A percentile compares a stretch with the other conserved stretches of the same genome.
Evolutionary conservation across 805 yeast genomes (phyloP).

Genomic region (Metschnikowia cubensis): DNA sequence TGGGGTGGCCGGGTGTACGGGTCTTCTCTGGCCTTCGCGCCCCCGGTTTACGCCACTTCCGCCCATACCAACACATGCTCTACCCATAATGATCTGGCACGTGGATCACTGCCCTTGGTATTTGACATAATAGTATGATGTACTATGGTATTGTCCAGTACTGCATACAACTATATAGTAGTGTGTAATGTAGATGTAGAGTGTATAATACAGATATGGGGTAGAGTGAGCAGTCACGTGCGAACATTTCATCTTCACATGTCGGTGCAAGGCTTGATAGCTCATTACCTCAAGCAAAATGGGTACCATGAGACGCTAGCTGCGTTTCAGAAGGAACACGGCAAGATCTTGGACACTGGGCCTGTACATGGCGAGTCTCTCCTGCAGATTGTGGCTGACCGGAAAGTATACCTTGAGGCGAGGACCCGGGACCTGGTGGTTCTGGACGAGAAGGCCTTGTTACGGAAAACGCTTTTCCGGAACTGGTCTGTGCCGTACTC

Average conservation of each 20-base stretch:
- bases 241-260: constrained; percentile 3
- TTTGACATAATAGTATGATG: too few relatives aligned
- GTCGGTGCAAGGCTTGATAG: constrained; percentile 41
- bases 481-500: constrained; percentile 36
- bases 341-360: constrained; percentile 25
- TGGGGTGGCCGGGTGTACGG: too few relatives aligned
- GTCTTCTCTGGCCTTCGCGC: too few relatives aligned
- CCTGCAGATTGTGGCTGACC: constrained; percentile 30
- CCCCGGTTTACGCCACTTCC: too few relatives aligned
- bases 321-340: constrained; percentile 46
- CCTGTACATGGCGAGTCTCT: constrained; percentile 32
- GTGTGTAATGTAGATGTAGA: too few relatives aligned
- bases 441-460: constrained; percentile 10
- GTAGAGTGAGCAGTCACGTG: background rate
- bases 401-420: constrained; percentile 7
- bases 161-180: too few relatives aligned
- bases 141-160: too few relatives aligned
- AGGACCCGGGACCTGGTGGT: constrained; percentile 6
- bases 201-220: too few relatives aligned
- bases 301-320: constrained; percentile 44
- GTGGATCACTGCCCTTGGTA: too few relatives aligned
- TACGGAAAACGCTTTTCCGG: constrained; percentile 10
- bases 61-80: too few relatives aligned
- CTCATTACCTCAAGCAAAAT: constrained; percentile 53
- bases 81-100: too few relatives aligned